phyloP scores from a whole-genome alignment of 352 stramenopile species.

The Albugo laibachii region DNA sequence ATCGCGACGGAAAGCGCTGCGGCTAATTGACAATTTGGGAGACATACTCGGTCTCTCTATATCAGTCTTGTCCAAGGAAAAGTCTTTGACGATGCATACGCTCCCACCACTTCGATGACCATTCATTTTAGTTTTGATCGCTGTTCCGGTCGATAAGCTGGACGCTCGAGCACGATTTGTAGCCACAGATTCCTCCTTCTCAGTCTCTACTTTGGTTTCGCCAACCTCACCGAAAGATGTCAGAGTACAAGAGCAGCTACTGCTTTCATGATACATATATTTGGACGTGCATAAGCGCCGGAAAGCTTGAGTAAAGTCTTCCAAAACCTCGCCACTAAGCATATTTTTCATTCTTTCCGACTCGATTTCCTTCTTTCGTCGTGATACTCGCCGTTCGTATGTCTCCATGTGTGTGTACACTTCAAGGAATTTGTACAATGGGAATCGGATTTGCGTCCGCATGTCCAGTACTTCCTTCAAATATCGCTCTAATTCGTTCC shows the following conservation, averaged over 20 bases:
- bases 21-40: conserved; percentile 12
- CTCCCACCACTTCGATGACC: conserved; percentile 3
- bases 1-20: conserved; percentile 63
- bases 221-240: conserved; percentile 2
- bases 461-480: conserved; percentile 76
- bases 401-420: conserved; percentile 77
- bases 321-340: conserved; percentile 28
- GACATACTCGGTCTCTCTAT: too few relatives aligned
- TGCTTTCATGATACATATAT: conserved; percentile 51
- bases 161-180: conserved; percentile 8
- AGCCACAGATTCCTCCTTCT: conserved; percentile 1
- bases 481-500: conserved; percentile 73
- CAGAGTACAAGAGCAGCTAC: conserved; percentile 12
- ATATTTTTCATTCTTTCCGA: conserved; percentile 78
- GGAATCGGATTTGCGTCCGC: conserved; percentile 51
- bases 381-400: conserved; percentile 65
- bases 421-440: conserved; percentile 77
- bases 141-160: neutral
- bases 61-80: too few relatives aligned
- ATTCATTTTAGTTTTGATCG: conserved; percentile 8
- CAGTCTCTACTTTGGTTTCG: neutral
- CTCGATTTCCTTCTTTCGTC: conserved; percentile 75
- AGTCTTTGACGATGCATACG: neutral
- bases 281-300: conserved; percentile 68
- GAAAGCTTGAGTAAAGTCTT: conserved; percentile 57